These are phyloP conservation scores for Fusarium sterilihyphosum DNA, from an alignment of 2,329 filamentous ascomycete genomes.

Conservation along the genomic window DNA sequence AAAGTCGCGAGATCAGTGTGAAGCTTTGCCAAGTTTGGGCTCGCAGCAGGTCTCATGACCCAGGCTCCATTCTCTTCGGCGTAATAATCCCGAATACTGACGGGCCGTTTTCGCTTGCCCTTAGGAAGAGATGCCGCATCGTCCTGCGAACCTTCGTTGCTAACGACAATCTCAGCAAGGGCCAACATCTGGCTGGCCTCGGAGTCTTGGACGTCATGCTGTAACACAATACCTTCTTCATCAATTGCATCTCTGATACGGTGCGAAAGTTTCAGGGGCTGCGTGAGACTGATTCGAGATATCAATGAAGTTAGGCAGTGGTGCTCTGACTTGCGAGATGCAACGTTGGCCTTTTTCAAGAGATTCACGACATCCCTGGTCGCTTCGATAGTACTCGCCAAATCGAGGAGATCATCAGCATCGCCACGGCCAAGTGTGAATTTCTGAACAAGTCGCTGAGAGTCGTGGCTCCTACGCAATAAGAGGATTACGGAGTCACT, in stretches of 20 bases:
- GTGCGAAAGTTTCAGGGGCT: conserved; percentile 73
- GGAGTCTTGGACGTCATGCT: conserved; percentile 80
- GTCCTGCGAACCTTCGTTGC: conserved; percentile 71
- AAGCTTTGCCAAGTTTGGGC: conserved; percentile 69
- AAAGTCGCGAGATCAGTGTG: conserved; percentile 74
- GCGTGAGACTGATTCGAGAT: conserved; percentile 71
- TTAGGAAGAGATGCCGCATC: conserved; percentile 66
- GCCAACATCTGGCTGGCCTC: conserved; percentile 76
- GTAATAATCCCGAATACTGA: conserved; percentile 66
- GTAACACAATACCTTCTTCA: conserved; percentile 86
- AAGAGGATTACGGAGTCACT: conserved; percentile 75
- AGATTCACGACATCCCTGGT: conserved; percentile 72
- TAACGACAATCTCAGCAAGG: conserved; percentile 77
- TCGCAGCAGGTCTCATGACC: conserved; percentile 77
- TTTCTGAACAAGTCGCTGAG: conserved; percentile 89
- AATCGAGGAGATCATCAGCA: conserved; percentile 85
- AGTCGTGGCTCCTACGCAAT: conserved; percentile 82
- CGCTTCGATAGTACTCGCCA: conserved; percentile 82
- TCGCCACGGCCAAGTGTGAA: conserved; percentile 94
- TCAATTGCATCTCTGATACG: conserved; percentile 85
- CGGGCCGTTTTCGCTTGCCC: conserved; percentile 55
- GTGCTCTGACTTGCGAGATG: conserved; percentile 7
- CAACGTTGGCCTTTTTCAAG: conserved; percentile 46
- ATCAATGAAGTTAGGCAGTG: conserved; percentile 58
- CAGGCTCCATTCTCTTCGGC: conserved; percentile 68